Base-by-base conservation (phyloP, 129 eudicot species). In the Saposhnikovia divaricata region DNA sequence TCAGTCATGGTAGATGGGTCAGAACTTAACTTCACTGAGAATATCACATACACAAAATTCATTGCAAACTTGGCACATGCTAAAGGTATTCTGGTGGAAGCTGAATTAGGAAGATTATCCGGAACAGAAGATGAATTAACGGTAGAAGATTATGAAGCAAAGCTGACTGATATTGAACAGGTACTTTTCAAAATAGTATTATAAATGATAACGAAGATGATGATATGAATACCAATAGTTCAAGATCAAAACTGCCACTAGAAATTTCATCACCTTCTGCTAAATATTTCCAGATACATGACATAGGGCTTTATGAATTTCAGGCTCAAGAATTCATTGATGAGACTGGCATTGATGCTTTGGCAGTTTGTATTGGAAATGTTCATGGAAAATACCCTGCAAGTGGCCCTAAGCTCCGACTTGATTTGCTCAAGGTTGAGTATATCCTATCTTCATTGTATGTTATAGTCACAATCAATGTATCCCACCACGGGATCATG, bases 321-420 rank as follows among this genome's bases (percentile, higher is more conserved):
- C 90, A 96, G 99, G 97, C 99, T 74, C 82, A 79, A 83, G 93
- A 90, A 63, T 96, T 96, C 88, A 92, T 96, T 42, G 95, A 92
- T 73, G 87, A 87, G 57, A 92, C 99, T 12, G 90, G 95, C 57
- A 89, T 92, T 65, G 99, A 96, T 90, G 95, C 97, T 81, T 86
- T 96, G 81, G 99, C 99, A 47, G 99, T 96, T 79, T 96, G 99
- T 84, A 90, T 96, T 72, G 99, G 99, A 78, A 96, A 96, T 86
- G 98, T 96, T 86, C 99, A 96, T 82, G 99, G 99, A 25, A 92
- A 89, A 79, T 96, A 96, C 87, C 99, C 99, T 79, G 86, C 96
- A 79, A 88, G 85, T 87, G 99, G 98, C 75, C 98, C 98, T 51
- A 79, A 90, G 71, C 97, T 96, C 79, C 90, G 90, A 80, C 94